Percentiles rank a stretch among this genome's conserved stretches.
These are phyloP conservation scores for Plantago coronopus DNA, from an alignment of 305 asterid species.

Conservation along the genomic window DNA sequence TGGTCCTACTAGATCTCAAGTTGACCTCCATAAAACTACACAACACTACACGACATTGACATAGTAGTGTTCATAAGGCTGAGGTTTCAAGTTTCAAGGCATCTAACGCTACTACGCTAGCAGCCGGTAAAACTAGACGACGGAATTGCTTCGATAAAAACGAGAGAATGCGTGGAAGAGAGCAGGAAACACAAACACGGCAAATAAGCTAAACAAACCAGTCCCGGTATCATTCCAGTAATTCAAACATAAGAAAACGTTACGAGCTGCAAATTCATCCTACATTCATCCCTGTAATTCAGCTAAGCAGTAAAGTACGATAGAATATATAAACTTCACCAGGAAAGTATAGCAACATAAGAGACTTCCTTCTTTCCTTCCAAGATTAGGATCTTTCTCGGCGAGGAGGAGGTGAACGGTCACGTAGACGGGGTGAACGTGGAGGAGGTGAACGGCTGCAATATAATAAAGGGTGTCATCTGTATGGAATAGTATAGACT, in stretches of 20 bases:
- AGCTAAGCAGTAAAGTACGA: background rate
- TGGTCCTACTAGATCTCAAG: too few relatives aligned
- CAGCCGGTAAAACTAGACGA: too few relatives aligned
- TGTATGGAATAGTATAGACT: background rate
- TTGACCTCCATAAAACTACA: too few relatives aligned
- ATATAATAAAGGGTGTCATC: background rate
- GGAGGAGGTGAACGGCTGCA: constrained; percentile 66
- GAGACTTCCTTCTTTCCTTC: constrained; percentile 20
- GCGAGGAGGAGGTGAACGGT: constrained; percentile 43
- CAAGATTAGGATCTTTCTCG: constrained; percentile 64
- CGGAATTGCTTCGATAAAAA: background rate
- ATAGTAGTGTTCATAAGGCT: too few relatives aligned
- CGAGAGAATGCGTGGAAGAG: background rate
- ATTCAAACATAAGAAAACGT: background rate
- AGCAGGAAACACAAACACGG: background rate
- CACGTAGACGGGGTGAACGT: constrained; percentile 51
- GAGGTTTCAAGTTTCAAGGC: too few relatives aligned
- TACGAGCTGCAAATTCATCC: background rate
- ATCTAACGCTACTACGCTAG: too few relatives aligned
- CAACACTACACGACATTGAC: too few relatives aligned
- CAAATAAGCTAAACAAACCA: background rate
- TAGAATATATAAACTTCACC: background rate
- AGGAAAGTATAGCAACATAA: background rate
- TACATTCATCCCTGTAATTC: background rate
- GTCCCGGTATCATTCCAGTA: background rate